A percentile compares a stretch with the other conserved stretches of the same genome.
Evolutionary conservation across 352 stramenopile genomes (phyloP).

Genomic region (Globisporangium cylindrosporum): DNA sequence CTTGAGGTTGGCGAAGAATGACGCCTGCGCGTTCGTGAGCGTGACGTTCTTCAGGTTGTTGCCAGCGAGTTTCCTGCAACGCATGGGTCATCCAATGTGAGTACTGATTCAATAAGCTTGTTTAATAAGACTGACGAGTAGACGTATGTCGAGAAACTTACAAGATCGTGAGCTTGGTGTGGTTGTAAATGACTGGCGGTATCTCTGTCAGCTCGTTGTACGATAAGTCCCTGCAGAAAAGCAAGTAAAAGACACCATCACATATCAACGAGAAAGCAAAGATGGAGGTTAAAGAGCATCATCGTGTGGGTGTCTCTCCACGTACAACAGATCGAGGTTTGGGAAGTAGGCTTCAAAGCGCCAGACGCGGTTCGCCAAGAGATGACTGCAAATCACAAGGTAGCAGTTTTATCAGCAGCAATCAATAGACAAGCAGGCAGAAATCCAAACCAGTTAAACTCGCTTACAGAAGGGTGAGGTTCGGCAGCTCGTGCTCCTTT

Average conservation of each 20-base stretch:
- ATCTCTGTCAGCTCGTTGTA: slow-evolving; percentile 1
- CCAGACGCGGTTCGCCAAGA: not conserved
- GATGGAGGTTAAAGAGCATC: not conserved
- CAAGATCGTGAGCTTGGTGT: slow-evolving; percentile 7
- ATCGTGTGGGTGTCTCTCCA: not conserved
- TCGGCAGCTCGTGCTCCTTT: not conserved
- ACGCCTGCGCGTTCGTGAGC: slow-evolving; percentile 4
- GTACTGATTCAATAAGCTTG: not conserved
- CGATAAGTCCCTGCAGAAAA: not conserved
- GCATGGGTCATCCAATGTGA: too few relatives aligned
- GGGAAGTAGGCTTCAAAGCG: slow-evolving; percentile 9
- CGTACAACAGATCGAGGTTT: not conserved
- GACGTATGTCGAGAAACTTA: not conserved
- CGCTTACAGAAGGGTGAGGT: not conserved
- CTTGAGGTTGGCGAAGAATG: slow-evolving; percentile 1
- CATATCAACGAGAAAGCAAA: not conserved
- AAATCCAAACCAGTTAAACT: not conserved
- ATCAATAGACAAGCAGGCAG: not conserved
- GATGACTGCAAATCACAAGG: not conserved
- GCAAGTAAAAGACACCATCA: too few relatives aligned
- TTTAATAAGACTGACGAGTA: too few relatives aligned
- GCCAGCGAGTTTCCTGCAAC: not conserved
- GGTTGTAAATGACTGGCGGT: slow-evolving; percentile 1
- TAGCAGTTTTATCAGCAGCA: not conserved
- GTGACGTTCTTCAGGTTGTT: slow-evolving; percentile 7